Conservation (phyloP, 192 early-diverging fungal genomes). For the Coemansia sp. region DNA sequence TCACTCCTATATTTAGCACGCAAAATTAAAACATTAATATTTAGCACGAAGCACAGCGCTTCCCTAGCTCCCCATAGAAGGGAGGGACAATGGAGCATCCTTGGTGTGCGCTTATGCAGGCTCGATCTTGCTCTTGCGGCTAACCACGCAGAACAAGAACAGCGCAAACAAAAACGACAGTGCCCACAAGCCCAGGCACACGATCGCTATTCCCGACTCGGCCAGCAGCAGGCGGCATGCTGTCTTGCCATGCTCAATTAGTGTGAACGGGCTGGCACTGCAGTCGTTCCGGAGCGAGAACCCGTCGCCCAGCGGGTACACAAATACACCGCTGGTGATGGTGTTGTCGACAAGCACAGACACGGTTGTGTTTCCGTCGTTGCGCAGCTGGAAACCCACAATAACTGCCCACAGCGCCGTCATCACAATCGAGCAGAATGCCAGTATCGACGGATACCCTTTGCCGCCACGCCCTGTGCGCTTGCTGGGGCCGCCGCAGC, state of each 20-base stretch:
- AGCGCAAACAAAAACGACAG: slow-evolving; percentile 31
- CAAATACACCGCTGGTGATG: slow-evolving; percentile 10
- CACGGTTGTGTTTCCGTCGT: slow-evolving; percentile 23
- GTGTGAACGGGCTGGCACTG: slow-evolving; percentile 27
- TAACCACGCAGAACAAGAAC: slow-evolving; percentile 40
- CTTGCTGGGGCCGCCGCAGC: slow-evolving; percentile 31
- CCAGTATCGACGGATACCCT: slow-evolving; percentile 23
- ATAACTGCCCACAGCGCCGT: slow-evolving; percentile 49
- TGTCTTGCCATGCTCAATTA: slow-evolving; percentile 33
- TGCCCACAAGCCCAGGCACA: slow-evolving; percentile 43
- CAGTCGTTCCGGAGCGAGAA: slow-evolving; percentile 54
- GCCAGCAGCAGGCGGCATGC: slow-evolving; percentile 45
- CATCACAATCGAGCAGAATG: slow-evolving; percentile 38
- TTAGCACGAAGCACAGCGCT: too few species aligned
- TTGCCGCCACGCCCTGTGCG: slow-evolving; percentile 20
- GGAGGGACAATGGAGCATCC: too few species aligned
- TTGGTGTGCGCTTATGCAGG: not conserved
- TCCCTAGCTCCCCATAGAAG: too few species aligned
- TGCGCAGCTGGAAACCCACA: slow-evolving; percentile 41
- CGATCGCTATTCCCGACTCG: slow-evolving; percentile 39
- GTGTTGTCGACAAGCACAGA: slow-evolving; percentile 20
- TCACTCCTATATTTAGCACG: too few species aligned
- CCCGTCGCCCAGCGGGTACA: slow-evolving; percentile 48
- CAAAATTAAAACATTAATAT: too few species aligned
- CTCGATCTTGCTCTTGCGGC: slow-evolving; percentile 10